Conservation (phyloP, 768 basidiomycete genomes). For the Dictyophora rubrovolvata region DNA sequence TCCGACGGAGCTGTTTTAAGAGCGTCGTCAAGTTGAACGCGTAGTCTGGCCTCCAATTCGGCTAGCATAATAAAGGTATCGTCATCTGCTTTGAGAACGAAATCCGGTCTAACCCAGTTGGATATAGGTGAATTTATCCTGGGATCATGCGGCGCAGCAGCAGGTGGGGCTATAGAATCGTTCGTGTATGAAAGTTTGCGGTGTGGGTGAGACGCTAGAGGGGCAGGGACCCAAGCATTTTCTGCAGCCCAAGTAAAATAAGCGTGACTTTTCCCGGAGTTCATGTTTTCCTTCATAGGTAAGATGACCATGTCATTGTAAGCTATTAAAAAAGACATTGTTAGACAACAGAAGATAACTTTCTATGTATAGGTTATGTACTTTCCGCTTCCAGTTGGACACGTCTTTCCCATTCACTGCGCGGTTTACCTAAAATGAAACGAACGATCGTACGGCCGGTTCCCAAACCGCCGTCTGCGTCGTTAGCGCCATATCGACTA, state of each 20-base stretch:
- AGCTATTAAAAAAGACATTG: constrained; percentile 30
- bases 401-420: constrained; percentile 66
- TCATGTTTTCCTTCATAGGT: constrained; percentile 90
- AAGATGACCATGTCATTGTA: constrained; percentile 82
- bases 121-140: constrained; percentile 30
- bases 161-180: constrained; percentile 42
- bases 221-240: constrained; percentile 83
- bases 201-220: constrained; percentile 42
- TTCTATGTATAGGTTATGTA: constrained; percentile 30
- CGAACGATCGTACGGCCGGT: constrained; percentile 80
- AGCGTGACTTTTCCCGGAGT: constrained; percentile 82
- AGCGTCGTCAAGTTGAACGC: constrained; percentile 57
- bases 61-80: constrained; percentile 93
- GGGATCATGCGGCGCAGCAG: constrained; percentile 68
- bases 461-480: constrained; percentile 58
- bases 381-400: constrained; percentile 87
- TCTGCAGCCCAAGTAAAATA: constrained; percentile 91
- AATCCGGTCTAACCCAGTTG: constrained; percentile 83
- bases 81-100: constrained; percentile 89
- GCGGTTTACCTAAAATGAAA: constrained; percentile 82
- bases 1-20: not conserved
- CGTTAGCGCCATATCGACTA: constrained; percentile 63
- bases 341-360: not conserved
- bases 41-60: constrained; percentile 83
- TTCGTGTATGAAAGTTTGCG: constrained; percentile 55